A percentile compares a stretch with the other conserved stretches of the same genome.
These are phyloP conservation scores for Yamadazyma conglobata DNA, from an alignment of 1,139 yeast species.

Conservation along the genomic window DNA sequence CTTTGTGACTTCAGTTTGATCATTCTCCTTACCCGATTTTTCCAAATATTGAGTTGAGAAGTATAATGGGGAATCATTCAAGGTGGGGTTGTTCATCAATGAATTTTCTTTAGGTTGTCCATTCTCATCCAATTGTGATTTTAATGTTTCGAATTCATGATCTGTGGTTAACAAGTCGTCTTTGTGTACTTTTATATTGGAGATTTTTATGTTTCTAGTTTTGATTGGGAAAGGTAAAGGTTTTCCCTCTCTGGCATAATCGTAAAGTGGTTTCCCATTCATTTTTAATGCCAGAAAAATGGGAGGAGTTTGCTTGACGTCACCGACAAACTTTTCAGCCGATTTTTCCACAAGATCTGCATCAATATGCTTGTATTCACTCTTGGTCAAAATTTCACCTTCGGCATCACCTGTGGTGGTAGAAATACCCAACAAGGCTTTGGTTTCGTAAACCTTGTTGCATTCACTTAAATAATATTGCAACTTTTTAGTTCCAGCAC, in stretches of 20 bases:
- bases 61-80: conserved; percentile 59
- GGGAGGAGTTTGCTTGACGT: conserved; percentile 88
- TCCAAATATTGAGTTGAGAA: conserved; percentile 53
- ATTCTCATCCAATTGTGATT: conserved; percentile 50
- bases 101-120: conserved; percentile 47
- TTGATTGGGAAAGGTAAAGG: conserved; percentile 82
- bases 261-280: conserved; percentile 92
- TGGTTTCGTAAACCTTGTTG: conserved; percentile 74
- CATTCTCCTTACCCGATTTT: conserved; percentile 35
- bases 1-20: conserved; percentile 25
- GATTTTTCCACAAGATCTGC: conserved; percentile 48
- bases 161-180: conserved; percentile 51
- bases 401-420: conserved; percentile 95
- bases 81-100: conserved; percentile 53
- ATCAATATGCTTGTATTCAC: conserved; percentile 56
- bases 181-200: conserved; percentile 49
- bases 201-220: conserved; percentile 66
- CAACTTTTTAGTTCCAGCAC: conserved; percentile 80
- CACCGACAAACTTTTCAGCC: conserved; percentile 67
- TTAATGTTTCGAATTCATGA: conserved; percentile 53
- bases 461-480: conserved; percentile 70
- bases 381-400: conserved; percentile 69
- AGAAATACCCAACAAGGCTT: conserved; percentile 81
- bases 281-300: conserved; percentile 90
- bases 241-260: conserved; percentile 85